Conservation (phyloP, 2,329 filamentous ascomycete species). For the Colletotrichum echinochloae region DNA sequence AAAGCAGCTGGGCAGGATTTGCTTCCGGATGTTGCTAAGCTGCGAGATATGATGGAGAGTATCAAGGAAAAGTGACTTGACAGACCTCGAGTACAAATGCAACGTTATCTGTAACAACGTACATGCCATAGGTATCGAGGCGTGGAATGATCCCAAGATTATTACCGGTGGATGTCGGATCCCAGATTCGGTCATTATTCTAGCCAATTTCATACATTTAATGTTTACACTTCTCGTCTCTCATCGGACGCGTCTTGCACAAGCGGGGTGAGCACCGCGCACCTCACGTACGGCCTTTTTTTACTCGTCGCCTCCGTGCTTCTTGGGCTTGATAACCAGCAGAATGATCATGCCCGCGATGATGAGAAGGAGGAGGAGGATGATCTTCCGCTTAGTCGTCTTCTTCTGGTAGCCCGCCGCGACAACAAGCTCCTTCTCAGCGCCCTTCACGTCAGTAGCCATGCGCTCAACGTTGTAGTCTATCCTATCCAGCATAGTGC, state of each 20-base stretch:
- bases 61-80: neutral
- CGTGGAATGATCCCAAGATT: neutral
- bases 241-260: neutral
- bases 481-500: constrained; percentile 91
- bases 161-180: constrained; percentile 1
- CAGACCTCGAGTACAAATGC: neutral
- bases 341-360: constrained; percentile 90
- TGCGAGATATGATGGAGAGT: constrained; percentile 7
- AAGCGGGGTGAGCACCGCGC: neutral
- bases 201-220: constrained; percentile 43
- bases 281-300: neutral
- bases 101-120: neutral
- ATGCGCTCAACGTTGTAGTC: constrained; percentile 99
- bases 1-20: constrained; percentile 1
- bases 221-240: constrained; percentile 41
- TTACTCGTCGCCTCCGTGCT: constrained; percentile 47
- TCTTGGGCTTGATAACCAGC: constrained; percentile 82
- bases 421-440: constrained; percentile 90
- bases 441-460: constrained; percentile 91
- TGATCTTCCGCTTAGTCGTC: constrained; percentile 91
- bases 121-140: neutral
- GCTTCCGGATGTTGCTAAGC: constrained; percentile 7
- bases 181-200: constrained; percentile 37
- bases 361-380: constrained; percentile 86
- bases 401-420: constrained; percentile 90